Base-by-base conservation (phyloP, 2,329 filamentous ascomycete genomes). In the Aspergillus sp. region DNA sequence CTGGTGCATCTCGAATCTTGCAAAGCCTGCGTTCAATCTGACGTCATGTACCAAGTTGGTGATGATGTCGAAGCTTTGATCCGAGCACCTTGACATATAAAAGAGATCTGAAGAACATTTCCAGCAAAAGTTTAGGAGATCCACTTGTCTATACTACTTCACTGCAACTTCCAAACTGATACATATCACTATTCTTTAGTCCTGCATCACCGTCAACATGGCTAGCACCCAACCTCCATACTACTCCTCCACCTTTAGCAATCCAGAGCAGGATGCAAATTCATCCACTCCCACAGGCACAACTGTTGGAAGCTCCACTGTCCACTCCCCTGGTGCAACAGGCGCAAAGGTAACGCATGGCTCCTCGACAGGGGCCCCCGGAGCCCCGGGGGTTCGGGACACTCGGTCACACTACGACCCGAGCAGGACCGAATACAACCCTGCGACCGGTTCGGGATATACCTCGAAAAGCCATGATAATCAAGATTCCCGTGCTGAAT, bases 281-380 rank as follows among this genome's bases (percentile, higher is more conserved):
- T 39, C 49, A 7, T 45, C 48, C 30, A 50, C 48, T n/a, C 41
- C 41, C 30, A 46, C 39, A 12, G 31, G 39, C 33, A 40, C 19
- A 12, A 38, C 26, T 11, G 19, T 19, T 19, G 19, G 19, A 19
- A 19, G 19, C 19, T 19, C 19, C 19, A 19, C 19, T 19, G 19
- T 19, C 19, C 4, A 19, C 19, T 19, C 19, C 19, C 19, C 19
- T 19, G 19, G 4, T 19, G 19, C 19, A 19, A 19, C 19, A 19
- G 19, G 19, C 19, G 19, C 19, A 49, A 19, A 19, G 19, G 19
- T 4, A 19, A 47, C 52, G 8, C 49, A 48, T 0, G 61, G 54
- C 5, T 58, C 61, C 3, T 64, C 61, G 2, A 63, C 59, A 1
- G 58, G 60, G 4, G 52, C 58, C 5, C 53, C 55, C 7, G 59